Base-by-base conservation (phyloP, 495 filamentous ascomycete genomes). In the Endocarpon pusillum region DNA sequence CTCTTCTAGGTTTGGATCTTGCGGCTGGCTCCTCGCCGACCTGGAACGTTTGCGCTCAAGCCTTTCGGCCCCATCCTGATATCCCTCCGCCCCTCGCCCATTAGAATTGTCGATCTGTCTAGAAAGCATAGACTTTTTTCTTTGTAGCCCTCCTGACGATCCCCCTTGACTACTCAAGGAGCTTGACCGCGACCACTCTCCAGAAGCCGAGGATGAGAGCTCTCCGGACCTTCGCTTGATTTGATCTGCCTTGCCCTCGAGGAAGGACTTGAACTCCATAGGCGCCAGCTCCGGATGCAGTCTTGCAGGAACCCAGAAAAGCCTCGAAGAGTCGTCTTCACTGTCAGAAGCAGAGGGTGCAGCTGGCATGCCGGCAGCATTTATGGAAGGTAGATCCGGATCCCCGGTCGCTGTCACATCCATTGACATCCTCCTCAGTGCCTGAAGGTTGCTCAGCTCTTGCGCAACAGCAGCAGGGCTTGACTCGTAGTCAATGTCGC, bases 401-500 rank as follows among this genome's bases (percentile, higher is more conserved):
- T 99, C 89, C 35, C 71, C 74, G n/a, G 78, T 71, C 25, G 77
- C 80, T 35, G 81, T 79, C 10, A 92, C 89, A 54, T 94, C 86
- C 91, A 99, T 96, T 11, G 89, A 96, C 81, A 99, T 87, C 37
- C 89, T 77, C 40, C 89, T 75, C 38, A 99, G 71, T 9, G 91
- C 89, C 46, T 94, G 86, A 33, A 99, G 57, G 49, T 96, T 99
- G 54, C 77, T 92, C 29, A 96, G 58, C 58, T 99, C 89, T 50
- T 96, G 84, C 20, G 82, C 84, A 12, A 99, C 83, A 38, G 86
- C 87, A 32, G 78, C 82, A 9, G 91, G 79, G 45, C 87, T 74
- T 10, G 80, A 83, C 53, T 84, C 78, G 50, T 85, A 85, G 60
- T 94, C 85, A 41, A 94, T 85, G 48, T 93, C 78, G 43, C 83